Evolutionary conservation across 108 stramenopile species (phyloP), one percentile per base, ranked within the genome.

Genomic region (Pseudonitzschia pungens): DNA sequence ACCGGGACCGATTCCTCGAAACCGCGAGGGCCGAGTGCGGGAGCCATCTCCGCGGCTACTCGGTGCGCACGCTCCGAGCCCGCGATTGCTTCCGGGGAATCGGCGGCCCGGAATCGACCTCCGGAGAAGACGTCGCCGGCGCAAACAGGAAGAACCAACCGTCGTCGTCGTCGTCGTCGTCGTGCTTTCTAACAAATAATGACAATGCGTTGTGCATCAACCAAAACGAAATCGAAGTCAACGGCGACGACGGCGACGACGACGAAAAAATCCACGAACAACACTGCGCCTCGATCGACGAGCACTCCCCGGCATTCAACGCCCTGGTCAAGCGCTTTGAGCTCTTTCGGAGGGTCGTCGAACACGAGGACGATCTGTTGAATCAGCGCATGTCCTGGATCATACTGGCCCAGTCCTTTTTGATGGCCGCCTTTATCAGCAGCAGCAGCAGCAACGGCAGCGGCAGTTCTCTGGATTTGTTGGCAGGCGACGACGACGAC

Each of bases 311-410:
- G 18, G 45, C 9, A 18, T 48, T 48, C 18, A 12, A 48, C 18
- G 45, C 45, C 10, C 18, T 48, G 45, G 57, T 58, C 57, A 58
- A 58, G 29, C 69, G 82, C n/a, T 83, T 83, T 51, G 82, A 83
- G 68, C 53, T 83, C 24, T 83, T 80, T 48, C 75, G 71, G 16
- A 66, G 74, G 7, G 79, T 83, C 4, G 79, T 83, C 41, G 76
- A 80, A 69, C 82, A 80, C 55, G 82, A 83, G 71, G 82, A 83
- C 48, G 82, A 83, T 65, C 63, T 83, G 16, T 53, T 83, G 14
- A 83, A 83, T 65, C 82, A 83, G 44, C 74, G 82, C 36, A 78
- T 83, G n/a, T 79, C 78, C 1, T 83, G 82, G 82, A 83, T 83
- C 36, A 79, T 83, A 20, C 32, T 83, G 24, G 82, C 82, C 0